Conservation (phyloP, 2,329 filamentous ascomycete species). For the Claviceps sp. region DNA sequence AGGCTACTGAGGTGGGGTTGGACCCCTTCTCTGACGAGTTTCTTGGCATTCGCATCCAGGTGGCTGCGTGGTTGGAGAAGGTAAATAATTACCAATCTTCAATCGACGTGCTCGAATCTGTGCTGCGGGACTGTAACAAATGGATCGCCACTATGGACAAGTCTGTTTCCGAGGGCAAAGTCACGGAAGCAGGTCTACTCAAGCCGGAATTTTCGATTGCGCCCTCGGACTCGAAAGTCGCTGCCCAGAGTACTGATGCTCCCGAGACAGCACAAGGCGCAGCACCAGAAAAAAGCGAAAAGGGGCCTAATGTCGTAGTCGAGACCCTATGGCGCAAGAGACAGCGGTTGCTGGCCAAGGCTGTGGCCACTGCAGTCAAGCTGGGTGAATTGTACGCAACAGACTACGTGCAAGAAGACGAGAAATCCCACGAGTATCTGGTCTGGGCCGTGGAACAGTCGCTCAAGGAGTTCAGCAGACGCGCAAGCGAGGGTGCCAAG, state of each 20-base stretch:
- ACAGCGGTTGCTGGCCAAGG: conserved; percentile 57
- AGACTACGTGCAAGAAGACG: conserved; percentile 58
- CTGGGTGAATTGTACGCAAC: conserved; percentile 71
- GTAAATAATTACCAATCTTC: conserved; percentile 56
- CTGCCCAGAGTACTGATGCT: neutral
- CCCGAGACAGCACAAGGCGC: conserved; percentile 8
- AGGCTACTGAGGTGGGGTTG: conserved; percentile 60
- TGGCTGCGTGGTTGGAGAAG: conserved; percentile 68
- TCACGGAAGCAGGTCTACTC: conserved; percentile 26
- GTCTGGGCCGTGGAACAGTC: conserved; percentile 72
- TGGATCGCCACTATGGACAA: conserved; percentile 46
- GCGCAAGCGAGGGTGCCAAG: conserved; percentile 53
- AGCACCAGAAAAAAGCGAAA: conserved; percentile 1
- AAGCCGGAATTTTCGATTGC: conserved; percentile 8
- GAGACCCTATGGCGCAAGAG: conserved; percentile 45
- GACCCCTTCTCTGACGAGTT: conserved; percentile 88
- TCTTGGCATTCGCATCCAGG: conserved; percentile 73
- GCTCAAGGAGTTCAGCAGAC: conserved; percentile 58
- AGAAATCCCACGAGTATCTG: conserved; percentile 59
- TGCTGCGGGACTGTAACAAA: conserved; percentile 53
- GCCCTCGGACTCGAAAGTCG: neutral
- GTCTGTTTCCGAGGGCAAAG: conserved; percentile 30
- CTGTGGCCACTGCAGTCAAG: conserved; percentile 67
- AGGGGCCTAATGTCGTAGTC: conserved; percentile 1
- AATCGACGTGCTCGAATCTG: conserved; percentile 64